These are phyloP conservation scores for Ganoderma sinense DNA, from an alignment of 1,284 basidiomycete genomes.

Conservation along the genomic window DNA sequence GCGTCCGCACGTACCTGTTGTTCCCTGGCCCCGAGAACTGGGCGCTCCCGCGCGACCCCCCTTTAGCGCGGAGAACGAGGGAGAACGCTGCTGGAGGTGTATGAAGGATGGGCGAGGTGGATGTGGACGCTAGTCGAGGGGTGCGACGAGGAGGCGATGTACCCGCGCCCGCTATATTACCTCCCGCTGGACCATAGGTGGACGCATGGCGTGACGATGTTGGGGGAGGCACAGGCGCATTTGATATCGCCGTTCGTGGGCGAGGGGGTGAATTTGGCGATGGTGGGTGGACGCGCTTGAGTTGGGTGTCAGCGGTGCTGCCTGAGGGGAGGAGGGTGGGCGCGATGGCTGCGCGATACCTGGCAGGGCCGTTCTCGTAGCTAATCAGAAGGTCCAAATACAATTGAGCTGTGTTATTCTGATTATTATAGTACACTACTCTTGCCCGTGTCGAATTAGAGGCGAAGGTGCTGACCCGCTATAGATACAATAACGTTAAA, in stretches of 20 bases:
- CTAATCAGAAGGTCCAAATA: no score
- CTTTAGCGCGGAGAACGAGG: conserved; percentile 10
- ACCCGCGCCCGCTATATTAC: conserved; percentile 22
- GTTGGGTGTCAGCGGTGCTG: conserved; percentile 33
- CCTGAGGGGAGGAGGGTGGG: background rate
- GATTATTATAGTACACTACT: no score
- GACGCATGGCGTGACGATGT: conserved; percentile 32
- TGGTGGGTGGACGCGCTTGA: conserved; percentile 41
- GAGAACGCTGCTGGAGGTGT: conserved; percentile 17
- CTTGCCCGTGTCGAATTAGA: no score
- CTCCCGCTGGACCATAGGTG: conserved; percentile 22
- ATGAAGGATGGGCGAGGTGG: conserved; percentile 20
- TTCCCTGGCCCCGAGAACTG: conserved; percentile 11
- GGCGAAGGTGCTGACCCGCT: no score
- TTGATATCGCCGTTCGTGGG: conserved; percentile 55
- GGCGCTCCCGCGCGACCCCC: conserved; percentile 6
- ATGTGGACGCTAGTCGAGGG: conserved; percentile 19
- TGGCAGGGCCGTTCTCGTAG: background rate
- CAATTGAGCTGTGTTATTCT: no score
- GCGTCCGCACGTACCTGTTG: conserved; percentile 23
- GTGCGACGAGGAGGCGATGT: conserved; percentile 18
- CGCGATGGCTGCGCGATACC: background rate
- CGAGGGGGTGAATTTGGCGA: conserved; percentile 51
- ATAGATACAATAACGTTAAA: no score
- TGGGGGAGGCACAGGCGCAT: conserved; percentile 58